These are phyloP conservation scores for Gracilaria vermiculophylla DNA, from an alignment of 23 red algal species.

Conservation along the genomic window DNA sequence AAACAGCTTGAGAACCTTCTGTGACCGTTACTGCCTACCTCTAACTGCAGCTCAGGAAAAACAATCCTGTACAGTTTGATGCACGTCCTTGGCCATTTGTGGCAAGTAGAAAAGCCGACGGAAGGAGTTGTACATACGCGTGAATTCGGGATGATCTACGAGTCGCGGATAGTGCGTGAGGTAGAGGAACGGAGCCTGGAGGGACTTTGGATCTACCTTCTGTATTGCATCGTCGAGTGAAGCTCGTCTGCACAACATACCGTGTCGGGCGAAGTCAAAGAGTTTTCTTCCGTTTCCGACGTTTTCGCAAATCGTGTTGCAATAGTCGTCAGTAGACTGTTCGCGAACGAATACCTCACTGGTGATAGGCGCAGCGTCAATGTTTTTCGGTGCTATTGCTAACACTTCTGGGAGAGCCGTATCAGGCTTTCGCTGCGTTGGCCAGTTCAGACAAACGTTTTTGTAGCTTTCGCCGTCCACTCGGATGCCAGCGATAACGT, in stretches of 20 bases:
- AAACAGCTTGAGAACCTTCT: slow-evolving; percentile 24
- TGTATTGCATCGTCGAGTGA: slow-evolving; percentile 12
- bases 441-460: neutral
- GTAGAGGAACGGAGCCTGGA: slow-evolving; percentile 9
- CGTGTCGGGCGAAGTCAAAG: neutral
- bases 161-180: slow-evolving; percentile 29
- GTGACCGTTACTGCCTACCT: neutral
- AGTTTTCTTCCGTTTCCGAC: neutral
- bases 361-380: neutral
- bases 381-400: neutral
- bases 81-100: slow-evolving; percentile 14
- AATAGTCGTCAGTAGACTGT: neutral
- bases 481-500: neutral
- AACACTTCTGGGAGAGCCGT: neutral
- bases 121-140: slow-evolving; percentile 11
- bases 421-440: neutral
- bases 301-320: neutral
- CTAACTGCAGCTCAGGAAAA: neutral
- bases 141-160: neutral
- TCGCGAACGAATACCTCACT: neutral
- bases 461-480: neutral
- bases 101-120: slow-evolving; percentile 11
- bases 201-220: slow-evolving; percentile 18
- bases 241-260: neutral
- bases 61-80: neutral